Base-by-base conservation (phyloP, 2,329 filamentous ascomycete species). In the Fusarium humuli region DNA sequence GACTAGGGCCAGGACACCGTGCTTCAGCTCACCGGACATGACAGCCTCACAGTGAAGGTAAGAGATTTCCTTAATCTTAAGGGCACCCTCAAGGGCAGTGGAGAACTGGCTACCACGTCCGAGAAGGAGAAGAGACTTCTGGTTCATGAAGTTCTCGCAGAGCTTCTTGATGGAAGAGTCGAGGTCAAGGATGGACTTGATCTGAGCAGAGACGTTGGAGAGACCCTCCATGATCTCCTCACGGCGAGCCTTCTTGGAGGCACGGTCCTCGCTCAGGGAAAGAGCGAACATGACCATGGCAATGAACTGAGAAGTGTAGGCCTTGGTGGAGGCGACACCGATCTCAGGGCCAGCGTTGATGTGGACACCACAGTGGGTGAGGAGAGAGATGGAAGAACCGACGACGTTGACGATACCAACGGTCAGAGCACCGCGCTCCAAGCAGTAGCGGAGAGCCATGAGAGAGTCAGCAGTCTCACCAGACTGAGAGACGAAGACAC, bases 51-150 rank as follows among this genome's bases (percentile, higher is more conserved):
- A 99, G 84, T 99, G 96, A 65, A 99, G 92, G 83, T 99, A 99
- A 20, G 95, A 98, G 77, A 99, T 99, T 85, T 99, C 96, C 89
- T 99, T 99, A 83, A 99, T 99, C 88, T 99, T 99, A 75, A 99
- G 87, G 52, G 96, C 96, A 83, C 94, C 96, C 86, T 99, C 96
- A 23, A 99, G 90, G 60, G 96, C 96, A 76, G 96, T 99, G 65
- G 95, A 94, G 86, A 94, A 97, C 84, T 99, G 96, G 80, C 94
- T 94, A 75, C 96, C 96, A 86, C 96, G 93, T 67, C 96, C 96
- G 67, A 99, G 88, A 57, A 99, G 89, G 68, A 99, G 87, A 77
- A 99, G 84, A 72, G 93, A 97, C 90, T 98, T 98, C 83, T 99
- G 96, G 84, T 97, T 88, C 88, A 97, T 94, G 90, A 99, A 94